These are phyloP conservation scores for Macrocystidia cucumis DNA, from an alignment of 1,284 basidiomycete genomes.

Conservation along the genomic window DNA sequence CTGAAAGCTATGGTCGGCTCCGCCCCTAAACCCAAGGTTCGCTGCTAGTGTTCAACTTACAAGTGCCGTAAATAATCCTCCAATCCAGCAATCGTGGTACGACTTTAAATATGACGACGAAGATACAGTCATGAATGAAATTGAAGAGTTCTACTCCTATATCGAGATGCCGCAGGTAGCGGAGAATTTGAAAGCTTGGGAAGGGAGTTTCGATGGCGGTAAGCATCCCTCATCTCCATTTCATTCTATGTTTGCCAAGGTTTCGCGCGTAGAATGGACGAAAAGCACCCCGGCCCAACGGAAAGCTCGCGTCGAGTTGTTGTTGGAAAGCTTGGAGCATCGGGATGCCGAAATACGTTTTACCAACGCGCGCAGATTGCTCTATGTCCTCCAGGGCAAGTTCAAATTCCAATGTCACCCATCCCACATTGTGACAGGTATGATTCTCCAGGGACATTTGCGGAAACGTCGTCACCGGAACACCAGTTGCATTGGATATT, in stretches of 20 bases:
- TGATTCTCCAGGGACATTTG: slow-evolving; percentile 70
- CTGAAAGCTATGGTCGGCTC: slow-evolving; percentile 67
- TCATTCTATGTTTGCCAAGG: slow-evolving; percentile 8
- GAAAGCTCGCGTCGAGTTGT: slow-evolving; percentile 66
- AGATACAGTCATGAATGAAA: slow-evolving; percentile 91
- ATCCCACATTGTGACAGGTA: not conserved
- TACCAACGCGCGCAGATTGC: slow-evolving; percentile 77
- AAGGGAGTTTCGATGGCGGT: slow-evolving; percentile 76
- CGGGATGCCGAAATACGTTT: slow-evolving; percentile 79
- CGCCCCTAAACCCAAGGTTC: slow-evolving; percentile 71
- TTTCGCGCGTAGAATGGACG: slow-evolving; percentile 62
- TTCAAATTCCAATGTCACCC: slow-evolving; percentile 8
- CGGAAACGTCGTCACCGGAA: slow-evolving; percentile 85
- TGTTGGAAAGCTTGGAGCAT: slow-evolving; percentile 84
- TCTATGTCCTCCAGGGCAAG: slow-evolving; percentile 88
- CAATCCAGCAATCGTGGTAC: slow-evolving; percentile 67
- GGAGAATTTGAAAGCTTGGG: slow-evolving; percentile 86
- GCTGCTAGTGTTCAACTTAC: slow-evolving; percentile 11
- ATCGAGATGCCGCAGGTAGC: slow-evolving; percentile 90
- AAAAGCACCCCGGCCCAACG: slow-evolving; percentile 54
- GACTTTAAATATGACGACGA: slow-evolving; percentile 94
- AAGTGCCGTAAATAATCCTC: slow-evolving; percentile 15
- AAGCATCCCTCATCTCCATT: slow-evolving; percentile 16
- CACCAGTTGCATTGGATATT: slow-evolving; percentile 96
- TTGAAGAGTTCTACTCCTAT: slow-evolving; percentile 98